A percentile compares a stretch with the other conserved stretches of the same genome.
Evolutionary conservation across 2,329 filamentous ascomycete genomes (phyloP).

Genomic region (Seiridium unicorne): DNA sequence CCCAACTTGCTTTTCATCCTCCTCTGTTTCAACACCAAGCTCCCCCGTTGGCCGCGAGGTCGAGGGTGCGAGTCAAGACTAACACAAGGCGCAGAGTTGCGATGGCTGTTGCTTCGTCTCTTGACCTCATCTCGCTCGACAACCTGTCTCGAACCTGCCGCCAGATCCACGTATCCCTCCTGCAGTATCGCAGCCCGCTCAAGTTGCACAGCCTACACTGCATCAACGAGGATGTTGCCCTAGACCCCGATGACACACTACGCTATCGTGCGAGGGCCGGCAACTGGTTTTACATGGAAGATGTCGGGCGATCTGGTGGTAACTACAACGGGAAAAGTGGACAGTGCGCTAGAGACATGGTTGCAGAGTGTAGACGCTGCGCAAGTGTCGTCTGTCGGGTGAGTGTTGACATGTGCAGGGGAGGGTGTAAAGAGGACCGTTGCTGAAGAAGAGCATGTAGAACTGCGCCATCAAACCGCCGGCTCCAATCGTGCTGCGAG

Average conservation of each 20-base stretch:
- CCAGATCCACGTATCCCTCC: conserved; percentile 71
- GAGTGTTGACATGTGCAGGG: conserved; percentile 29
- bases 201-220: conserved; percentile 77
- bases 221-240: conserved; percentile 62
- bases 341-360: conserved; percentile 83
- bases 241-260: conserved; percentile 55
- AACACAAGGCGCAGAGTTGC: conserved; percentile 60
- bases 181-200: conserved; percentile 75
- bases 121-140: conserved; percentile 87
- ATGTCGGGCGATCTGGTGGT: conserved; percentile 44
- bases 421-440: not conserved
- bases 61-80: conserved; percentile 12
- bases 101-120: conserved; percentile 68
- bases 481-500: conserved; percentile 61
- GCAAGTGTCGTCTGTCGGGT: conserved; percentile 78
- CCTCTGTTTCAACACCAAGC: conserved; percentile 13
- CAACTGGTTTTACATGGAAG: conserved; percentile 60
- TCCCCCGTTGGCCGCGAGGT: not conserved
- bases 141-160: conserved; percentile 80
- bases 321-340: conserved; percentile 66
- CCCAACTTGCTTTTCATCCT: conserved; percentile 23
- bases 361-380: conserved; percentile 78
- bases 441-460: conserved; percentile 39
- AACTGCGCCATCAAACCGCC: conserved; percentile 90
- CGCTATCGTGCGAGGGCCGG: conserved; percentile 56